A percentile compares a stretch with the other conserved stretches of the same genome.
Evolutionary conservation across 2,329 filamentous ascomycete species (phyloP).

Genomic region (Colletotrichum sp.): DNA sequence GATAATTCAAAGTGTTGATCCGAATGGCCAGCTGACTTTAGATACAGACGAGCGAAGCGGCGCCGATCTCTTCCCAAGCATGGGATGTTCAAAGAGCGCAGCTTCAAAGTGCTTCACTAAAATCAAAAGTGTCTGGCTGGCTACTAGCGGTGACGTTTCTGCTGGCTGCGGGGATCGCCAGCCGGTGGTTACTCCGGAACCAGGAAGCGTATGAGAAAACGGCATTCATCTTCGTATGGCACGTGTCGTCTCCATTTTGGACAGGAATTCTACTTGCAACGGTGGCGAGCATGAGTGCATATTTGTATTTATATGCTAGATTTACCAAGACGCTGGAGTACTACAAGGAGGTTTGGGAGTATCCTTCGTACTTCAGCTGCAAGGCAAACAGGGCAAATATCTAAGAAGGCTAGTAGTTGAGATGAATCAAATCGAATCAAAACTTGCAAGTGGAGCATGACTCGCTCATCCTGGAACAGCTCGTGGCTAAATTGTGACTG

Average conservation of each 20-base stretch:
- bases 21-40: not conserved
- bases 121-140: not conserved
- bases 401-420: not conserved
- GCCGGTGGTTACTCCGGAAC: not conserved
- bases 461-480: not conserved
- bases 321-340: slow-evolving; percentile 1
- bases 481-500: not conserved
- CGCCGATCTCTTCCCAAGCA: not conserved
- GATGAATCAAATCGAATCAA: not conserved
- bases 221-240: not conserved
- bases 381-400: not conserved
- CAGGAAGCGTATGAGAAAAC: not conserved
- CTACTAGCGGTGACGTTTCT: not conserved
- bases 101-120: too few relatives aligned
- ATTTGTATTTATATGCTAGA: not conserved
- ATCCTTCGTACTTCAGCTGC: not conserved
- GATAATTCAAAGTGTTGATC: too few relatives aligned
- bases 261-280: not conserved
- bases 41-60: not conserved
- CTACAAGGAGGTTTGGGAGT: slow-evolving; percentile 4
- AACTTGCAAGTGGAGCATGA: not conserved
- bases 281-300: not conserved
- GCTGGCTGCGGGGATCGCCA: not conserved
- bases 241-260: not conserved
- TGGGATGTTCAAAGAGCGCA: not conserved